Percentiles rank a stretch among this genome's conserved stretches.
Conservation (phyloP, 2,329 filamentous ascomycete species). For the Chaetothyriales sp. region DNA sequence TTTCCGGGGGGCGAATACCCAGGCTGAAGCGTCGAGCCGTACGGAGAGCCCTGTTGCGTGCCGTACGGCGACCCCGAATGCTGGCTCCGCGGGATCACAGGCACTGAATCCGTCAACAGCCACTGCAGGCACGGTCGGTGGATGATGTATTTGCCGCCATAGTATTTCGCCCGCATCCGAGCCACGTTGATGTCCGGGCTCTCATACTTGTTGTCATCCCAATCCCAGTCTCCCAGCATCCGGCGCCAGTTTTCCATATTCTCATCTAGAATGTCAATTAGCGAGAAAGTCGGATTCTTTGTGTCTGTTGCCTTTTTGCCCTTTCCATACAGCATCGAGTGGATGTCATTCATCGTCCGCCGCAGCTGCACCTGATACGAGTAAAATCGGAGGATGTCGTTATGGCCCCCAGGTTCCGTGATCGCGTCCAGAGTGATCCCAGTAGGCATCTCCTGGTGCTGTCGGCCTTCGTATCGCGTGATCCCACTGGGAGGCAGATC, state of each 20-base stretch:
- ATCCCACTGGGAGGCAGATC: conserved; percentile 50
- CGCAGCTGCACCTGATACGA: conserved; percentile 48
- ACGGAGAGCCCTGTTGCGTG: conserved; percentile 1
- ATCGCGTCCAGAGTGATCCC: conserved; percentile 8
- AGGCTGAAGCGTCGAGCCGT: conserved; percentile 2
- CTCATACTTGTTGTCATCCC: conserved; percentile 56
- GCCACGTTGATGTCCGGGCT: conserved; percentile 66
- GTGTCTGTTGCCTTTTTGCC: conserved; percentile 32
- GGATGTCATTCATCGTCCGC: conserved; percentile 23
- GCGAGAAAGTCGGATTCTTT: conserved; percentile 9
- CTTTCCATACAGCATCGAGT: conserved; percentile 27
- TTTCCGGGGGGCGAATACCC: conserved; percentile 22
- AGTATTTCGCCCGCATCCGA: conserved; percentile 83
- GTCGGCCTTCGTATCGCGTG: conserved; percentile 38
- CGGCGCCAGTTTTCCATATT: conserved; percentile 42
- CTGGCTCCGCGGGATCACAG: conserved; percentile 26
- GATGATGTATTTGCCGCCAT: conserved; percentile 80
- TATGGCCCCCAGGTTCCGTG: conserved; percentile 4
- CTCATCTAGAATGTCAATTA: conserved; percentile 31
- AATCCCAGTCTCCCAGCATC: conserved; percentile 39
- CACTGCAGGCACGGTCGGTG: conserved; percentile 63
- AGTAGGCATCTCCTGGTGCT: conserved; percentile 19
- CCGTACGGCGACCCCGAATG: conserved; percentile 14
- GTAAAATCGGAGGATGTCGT: conserved; percentile 33
- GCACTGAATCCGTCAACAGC: conserved; percentile 39